Evolutionary conservation across 306 rosid species (phyloP).

Genomic region (Hippophae gyantsensis): DNA sequence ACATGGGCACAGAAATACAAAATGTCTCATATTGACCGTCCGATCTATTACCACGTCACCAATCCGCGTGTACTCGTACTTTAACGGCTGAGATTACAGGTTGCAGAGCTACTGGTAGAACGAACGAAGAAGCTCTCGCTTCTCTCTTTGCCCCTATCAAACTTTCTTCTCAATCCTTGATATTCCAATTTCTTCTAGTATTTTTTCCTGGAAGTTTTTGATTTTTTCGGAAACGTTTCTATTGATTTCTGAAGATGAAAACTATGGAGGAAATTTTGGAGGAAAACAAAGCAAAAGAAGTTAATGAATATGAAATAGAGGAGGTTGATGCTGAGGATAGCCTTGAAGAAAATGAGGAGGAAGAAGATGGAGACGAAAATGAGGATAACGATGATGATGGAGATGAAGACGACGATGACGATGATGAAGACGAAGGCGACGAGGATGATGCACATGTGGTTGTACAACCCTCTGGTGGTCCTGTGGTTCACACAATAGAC

Average conservation of each 20-base stretch:
- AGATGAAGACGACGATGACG: slow-evolving; percentile 18
- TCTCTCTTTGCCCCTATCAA: slow-evolving; percentile 3
- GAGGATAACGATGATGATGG: slow-evolving; percentile 38
- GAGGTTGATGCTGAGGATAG: slow-evolving; percentile 29
- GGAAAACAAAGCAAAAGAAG: slow-evolving; percentile 33
- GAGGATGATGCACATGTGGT: slow-evolving; percentile 36
- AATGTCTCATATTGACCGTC: slow-evolving; percentile 29
- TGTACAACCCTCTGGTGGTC: slow-evolving; percentile 38
- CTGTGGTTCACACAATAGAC: slow-evolving; percentile 27
- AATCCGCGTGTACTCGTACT: slow-evolving; percentile 34
- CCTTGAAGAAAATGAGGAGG: slow-evolving; percentile 27
- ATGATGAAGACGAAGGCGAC: slow-evolving; percentile 19
- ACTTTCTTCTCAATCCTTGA: slow-evolving; percentile 22
- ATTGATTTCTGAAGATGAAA: slow-evolving; percentile 42
- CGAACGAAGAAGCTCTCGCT: slow-evolving; percentile 55
- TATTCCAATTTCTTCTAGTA: slow-evolving; percentile 20
- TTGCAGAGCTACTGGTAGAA: slow-evolving; percentile 62
- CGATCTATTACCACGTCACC: slow-evolving; percentile 49
- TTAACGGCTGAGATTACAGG: slow-evolving; percentile 53
- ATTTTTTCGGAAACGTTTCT: slow-evolving; percentile 11
- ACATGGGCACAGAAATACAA: slow-evolving; percentile 21
- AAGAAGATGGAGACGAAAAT: slow-evolving; percentile 34
- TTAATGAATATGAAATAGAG: slow-evolving; percentile 14
- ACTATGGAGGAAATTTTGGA: slow-evolving; percentile 37
- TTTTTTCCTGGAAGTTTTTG: slow-evolving; percentile 7